Evolutionary conservation across 441 rosid genomes (phyloP), one percentile per base, ranked within the genome.

Genomic region (Pelargonium myrrhifolium): DNA sequence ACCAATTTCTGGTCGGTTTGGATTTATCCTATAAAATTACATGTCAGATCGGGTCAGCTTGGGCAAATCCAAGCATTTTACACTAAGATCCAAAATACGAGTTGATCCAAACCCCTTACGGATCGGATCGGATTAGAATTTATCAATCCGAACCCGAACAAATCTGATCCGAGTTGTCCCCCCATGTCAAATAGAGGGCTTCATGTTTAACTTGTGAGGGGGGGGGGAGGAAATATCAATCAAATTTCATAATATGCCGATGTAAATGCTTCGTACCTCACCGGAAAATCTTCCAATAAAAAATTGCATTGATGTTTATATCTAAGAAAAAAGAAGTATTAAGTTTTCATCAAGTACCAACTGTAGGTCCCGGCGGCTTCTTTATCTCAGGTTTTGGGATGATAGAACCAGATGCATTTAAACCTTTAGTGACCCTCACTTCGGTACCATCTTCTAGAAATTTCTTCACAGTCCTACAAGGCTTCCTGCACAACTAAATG

Each of bases 371-470:
- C 43, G 93, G 93, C 6, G 99, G 86, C 45, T 86, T 73, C 75
- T 97, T 82, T 60, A 88, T 86, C 82, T 93, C 97, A 37, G 97
- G 99, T 20, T 92, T 93, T 71, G 99, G 95, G 76, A 93, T 85
- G 68, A 91, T 86, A 28, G 95, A 82, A 45, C 89, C 95, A 61
- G 96, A 89, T 75, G 99, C 79, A 70, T 90, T 92, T 69, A 56
- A 69, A 61, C 97, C 97, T 85, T 93, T 88, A 8, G 96, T 81
- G 26, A 89, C 88, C 87, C 97, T 86, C 47, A 93, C 97, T 79
- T 93, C 91, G 22, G 96, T 91, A 73, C 99, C 99, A 79, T 93
- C 97, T 79, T 89, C 99, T 59, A 91, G 81, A 73, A 88, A 93
- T 77, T 70, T 87, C 24, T 65, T 65, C 68, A 96, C 97, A 61